Conservation (phyloP, 805 yeast genomes). For the Candida insectorum region DNA sequence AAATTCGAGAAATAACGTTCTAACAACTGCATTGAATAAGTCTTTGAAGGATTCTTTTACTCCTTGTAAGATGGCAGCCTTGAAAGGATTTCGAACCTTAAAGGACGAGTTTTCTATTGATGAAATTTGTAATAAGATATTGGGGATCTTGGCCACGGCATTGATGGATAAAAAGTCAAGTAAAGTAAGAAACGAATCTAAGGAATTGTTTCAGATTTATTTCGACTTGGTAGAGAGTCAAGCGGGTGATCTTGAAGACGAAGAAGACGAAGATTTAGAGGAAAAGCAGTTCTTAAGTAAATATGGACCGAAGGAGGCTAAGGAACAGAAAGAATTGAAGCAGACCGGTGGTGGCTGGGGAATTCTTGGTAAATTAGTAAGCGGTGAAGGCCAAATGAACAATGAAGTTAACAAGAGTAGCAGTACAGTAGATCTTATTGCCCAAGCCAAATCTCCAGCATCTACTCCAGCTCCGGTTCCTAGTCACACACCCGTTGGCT, state of each 20-base stretch:
- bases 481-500: slow-evolving; percentile 1
- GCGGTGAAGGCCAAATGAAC: slow-evolving; percentile 30
- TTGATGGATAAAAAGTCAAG: slow-evolving; percentile 66
- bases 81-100: slow-evolving; percentile 66
- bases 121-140: slow-evolving; percentile 72
- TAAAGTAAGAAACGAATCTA: slow-evolving; percentile 71
- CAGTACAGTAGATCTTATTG: slow-evolving; percentile 7
- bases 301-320: slow-evolving; percentile 15
- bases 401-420: slow-evolving; percentile 27
- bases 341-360: slow-evolving; percentile 25
- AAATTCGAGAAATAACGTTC: slow-evolving; percentile 61
- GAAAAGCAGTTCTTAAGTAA: slow-evolving; percentile 35
- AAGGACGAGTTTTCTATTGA: slow-evolving; percentile 67
- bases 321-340: slow-evolving; percentile 7
- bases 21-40: slow-evolving; percentile 83
- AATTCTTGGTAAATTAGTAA: slow-evolving; percentile 31
- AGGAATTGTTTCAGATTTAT: slow-evolving; percentile 60
- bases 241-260: slow-evolving; percentile 30
- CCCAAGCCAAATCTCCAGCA: slow-evolving; percentile 2
- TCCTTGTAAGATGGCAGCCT: slow-evolving; percentile 72
- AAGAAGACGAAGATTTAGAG: slow-evolving; percentile 35
- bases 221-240: slow-evolving; percentile 36
- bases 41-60: slow-evolving; percentile 76
- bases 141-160: slow-evolving; percentile 83
- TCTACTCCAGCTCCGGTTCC: background rate